Percentiles rank a stretch among this genome's conserved stretches.
Conservation (phyloP, 2,329 filamentous ascomycete genomes). For the Cercospora citrullina region DNA sequence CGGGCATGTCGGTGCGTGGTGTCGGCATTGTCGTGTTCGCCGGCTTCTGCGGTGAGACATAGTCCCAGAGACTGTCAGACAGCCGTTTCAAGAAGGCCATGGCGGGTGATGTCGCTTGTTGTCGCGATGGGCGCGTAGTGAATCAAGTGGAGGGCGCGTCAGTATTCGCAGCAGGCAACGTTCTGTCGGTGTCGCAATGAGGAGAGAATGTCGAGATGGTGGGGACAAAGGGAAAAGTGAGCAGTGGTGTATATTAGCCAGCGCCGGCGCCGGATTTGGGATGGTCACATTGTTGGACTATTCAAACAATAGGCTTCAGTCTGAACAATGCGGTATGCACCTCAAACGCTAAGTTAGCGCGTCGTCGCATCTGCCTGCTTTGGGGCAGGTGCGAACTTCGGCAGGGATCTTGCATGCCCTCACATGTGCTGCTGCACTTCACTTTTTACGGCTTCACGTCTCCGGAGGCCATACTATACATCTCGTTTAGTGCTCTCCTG, state of each 20-base stretch:
- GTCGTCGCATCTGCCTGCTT: constrained; percentile 2
- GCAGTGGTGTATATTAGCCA: constrained; percentile 2
- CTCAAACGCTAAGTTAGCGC: constrained; percentile 7
- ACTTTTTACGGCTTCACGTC: background rate
- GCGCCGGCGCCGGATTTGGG: constrained; percentile 11
- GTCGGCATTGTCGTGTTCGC: constrained; percentile 35
- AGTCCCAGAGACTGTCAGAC: constrained; percentile 44
- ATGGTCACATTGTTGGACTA: constrained; percentile 2
- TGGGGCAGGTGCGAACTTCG: background rate
- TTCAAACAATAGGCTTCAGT: constrained; percentile 6
- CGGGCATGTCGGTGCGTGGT: constrained; percentile 17
- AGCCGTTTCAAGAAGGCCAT: constrained; percentile 36
- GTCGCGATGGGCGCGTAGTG: background rate
- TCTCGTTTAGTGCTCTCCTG: background rate
- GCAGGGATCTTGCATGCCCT: background rate
- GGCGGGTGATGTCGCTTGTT: background rate
- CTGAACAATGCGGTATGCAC: constrained; percentile 1
- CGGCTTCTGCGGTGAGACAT: constrained; percentile 46
- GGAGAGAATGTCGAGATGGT: background rate
- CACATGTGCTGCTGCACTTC: background rate
- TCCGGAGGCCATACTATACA: background rate
- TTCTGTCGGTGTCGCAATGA: background rate
- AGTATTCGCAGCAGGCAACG: background rate
- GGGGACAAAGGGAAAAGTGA: constrained; percentile 10
- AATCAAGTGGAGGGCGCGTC: background rate